A percentile compares a stretch with the other conserved stretches of the same genome.
Conservation (phyloP, 1,284 basidiomycete genomes). For the Bondarzewia mesenterica region DNA sequence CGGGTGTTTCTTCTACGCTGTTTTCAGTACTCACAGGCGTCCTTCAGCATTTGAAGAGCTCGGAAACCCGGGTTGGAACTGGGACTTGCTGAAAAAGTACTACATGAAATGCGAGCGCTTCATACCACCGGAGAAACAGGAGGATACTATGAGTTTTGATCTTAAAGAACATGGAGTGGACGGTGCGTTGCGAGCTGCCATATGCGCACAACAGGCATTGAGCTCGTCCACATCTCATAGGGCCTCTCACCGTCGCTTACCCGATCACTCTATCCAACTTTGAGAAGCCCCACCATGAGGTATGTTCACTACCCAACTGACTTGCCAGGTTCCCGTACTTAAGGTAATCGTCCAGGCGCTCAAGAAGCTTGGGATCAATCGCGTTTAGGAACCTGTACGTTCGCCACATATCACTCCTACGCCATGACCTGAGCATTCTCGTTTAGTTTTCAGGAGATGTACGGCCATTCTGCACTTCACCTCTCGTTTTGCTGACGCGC, state of each 20-base stretch:
- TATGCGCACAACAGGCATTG: neutral
- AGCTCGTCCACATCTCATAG: neutral
- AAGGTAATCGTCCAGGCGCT: neutral
- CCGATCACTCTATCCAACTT: neutral
- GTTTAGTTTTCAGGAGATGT: slow-evolving; percentile 3
- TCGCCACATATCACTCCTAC: neutral
- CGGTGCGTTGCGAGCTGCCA: neutral
- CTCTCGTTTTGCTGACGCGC: neutral
- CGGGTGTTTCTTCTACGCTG: too few relatives aligned
- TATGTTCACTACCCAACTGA: neutral
- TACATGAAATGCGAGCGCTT: slow-evolving; percentile 1
- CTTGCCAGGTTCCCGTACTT: neutral
- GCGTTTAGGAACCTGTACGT: slow-evolving; percentile 3
- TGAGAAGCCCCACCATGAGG: slow-evolving; percentile 3
- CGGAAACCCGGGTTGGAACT: slow-evolving; percentile 5
- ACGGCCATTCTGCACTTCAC: too few relatives aligned
- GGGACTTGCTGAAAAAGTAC: slow-evolving; percentile 2
- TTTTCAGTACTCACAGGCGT: too few relatives aligned
- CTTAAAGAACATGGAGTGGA: neutral
- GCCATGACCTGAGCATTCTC: neutral
- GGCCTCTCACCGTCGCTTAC: slow-evolving; percentile 1
- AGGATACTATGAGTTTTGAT: neutral
- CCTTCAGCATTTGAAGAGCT: slow-evolving; percentile 1
- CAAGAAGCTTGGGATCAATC: neutral
- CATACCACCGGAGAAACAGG: neutral